Conservation (phyloP, 768 basidiomycete genomes). For the Leucosporidium yakuticum region DNA sequence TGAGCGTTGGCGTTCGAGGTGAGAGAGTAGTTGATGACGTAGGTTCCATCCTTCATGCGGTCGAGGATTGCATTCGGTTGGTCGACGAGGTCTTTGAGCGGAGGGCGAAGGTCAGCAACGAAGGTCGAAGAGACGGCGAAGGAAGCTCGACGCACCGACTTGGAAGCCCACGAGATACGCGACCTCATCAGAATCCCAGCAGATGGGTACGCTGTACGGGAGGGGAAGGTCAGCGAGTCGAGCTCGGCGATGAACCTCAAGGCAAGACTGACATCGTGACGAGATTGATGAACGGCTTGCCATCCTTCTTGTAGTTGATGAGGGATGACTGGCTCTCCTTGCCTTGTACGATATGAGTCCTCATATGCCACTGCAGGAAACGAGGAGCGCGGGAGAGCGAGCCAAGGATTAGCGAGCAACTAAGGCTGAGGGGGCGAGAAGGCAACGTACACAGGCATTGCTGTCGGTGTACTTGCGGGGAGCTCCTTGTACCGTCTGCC, state of each 20-base stretch:
- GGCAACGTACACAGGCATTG: slow-evolving; percentile 50
- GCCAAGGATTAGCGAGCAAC: not conserved
- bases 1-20: slow-evolving; percentile 9
- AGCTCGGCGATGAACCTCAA: not conserved
- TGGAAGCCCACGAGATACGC: slow-evolving; percentile 93
- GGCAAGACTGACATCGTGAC: slow-evolving; percentile 51
- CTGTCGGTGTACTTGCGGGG: slow-evolving; percentile 59
- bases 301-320: slow-evolving; percentile 81
- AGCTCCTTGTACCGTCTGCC: slow-evolving; percentile 50
- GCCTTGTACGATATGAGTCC: slow-evolving; percentile 60
- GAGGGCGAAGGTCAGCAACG: too few species aligned
- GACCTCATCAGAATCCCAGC: slow-evolving; percentile 66
- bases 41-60: slow-evolving; percentile 57
- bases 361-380: slow-evolving; percentile 49
- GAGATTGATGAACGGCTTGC: slow-evolving; percentile 81
- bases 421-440: not conserved
- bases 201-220: slow-evolving; percentile 64
- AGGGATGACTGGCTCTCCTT: slow-evolving; percentile 85
- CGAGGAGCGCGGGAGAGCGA: too few species aligned
- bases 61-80: slow-evolving; percentile 79
- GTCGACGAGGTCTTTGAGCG: slow-evolving; percentile 61
- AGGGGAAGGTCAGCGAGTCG: not conserved
- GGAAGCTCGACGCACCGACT: slow-evolving; percentile 45
- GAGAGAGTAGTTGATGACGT: slow-evolving; percentile 57
- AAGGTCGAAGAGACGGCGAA: too few species aligned